phyloP scores from a whole-genome alignment of 192 early-diverging fungal genomes.

The Rhizophagus sp. region DNA sequence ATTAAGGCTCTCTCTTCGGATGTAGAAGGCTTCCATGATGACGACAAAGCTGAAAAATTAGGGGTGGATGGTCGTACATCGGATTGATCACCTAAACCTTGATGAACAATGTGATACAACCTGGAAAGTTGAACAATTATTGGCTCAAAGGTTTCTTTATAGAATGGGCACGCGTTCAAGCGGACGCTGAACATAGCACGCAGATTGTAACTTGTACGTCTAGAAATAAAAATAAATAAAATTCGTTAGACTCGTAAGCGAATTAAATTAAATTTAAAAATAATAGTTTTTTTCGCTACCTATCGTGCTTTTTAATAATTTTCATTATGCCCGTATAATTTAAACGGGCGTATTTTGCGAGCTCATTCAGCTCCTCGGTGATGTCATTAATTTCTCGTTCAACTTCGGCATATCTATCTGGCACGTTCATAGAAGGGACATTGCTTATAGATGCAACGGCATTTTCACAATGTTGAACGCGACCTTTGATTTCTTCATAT shows the following conservation, averaged over 20 bases:
- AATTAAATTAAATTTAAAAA: neutral
- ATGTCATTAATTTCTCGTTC: slow-evolving; percentile 71
- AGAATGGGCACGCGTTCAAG: slow-evolving; percentile 82
- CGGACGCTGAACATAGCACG: slow-evolving; percentile 78
- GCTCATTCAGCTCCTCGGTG: slow-evolving; percentile 75
- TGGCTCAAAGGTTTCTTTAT: slow-evolving; percentile 82
- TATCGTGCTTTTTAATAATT: slow-evolving; percentile 99
- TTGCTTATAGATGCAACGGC: slow-evolving; percentile 53
- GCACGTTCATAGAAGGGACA: slow-evolving; percentile 47
- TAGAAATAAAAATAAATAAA: slow-evolving; percentile 16
- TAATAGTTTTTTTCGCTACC: slow-evolving; percentile 26
- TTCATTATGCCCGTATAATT: slow-evolving; percentile 87
- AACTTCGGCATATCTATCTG: slow-evolving; percentile 35
- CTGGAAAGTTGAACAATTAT: slow-evolving; percentile 84
- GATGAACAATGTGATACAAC: slow-evolving; percentile 70
- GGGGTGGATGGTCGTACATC: slow-evolving; percentile 37
- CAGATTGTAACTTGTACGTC: slow-evolving; percentile 61
- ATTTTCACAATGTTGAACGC: slow-evolving; percentile 66
- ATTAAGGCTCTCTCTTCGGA: slow-evolving; percentile 67
- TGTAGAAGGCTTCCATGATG: slow-evolving; percentile 31
- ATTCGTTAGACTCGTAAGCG: neutral
- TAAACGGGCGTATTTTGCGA: slow-evolving; percentile 73
- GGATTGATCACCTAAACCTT: slow-evolving; percentile 42
- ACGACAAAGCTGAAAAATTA: neutral
- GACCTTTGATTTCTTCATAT: slow-evolving; percentile 70